These are phyloP conservation scores for Aspergillus quadricinctus DNA, from an alignment of 2,329 filamentous ascomycete species.

Conservation along the genomic window DNA sequence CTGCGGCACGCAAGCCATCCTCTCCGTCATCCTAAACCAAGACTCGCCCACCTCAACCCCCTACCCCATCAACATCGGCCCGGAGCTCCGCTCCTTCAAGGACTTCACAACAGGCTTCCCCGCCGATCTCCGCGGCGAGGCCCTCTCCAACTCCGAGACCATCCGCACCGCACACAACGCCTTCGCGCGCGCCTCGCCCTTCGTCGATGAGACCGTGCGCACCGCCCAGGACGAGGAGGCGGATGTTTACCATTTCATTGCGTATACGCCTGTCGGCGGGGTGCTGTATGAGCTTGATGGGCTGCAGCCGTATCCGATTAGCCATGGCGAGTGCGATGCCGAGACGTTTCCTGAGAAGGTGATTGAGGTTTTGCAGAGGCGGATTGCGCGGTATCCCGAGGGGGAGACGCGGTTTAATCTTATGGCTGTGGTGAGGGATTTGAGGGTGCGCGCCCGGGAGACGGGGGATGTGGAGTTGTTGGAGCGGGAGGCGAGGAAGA, in stretches of 20 bases:
- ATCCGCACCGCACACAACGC: constrained; percentile 83
- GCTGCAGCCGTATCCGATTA: constrained; percentile 86
- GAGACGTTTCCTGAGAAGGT: constrained; percentile 73
- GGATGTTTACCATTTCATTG: constrained; percentile 96
- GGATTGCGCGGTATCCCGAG: constrained; percentile 78
- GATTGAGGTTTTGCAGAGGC: constrained; percentile 78
- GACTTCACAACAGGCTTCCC: constrained; percentile 85
- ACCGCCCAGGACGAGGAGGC: constrained; percentile 65
- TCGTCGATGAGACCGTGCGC: constrained; percentile 82
- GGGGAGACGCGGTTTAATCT: constrained; percentile 95
- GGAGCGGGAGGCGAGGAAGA: constrained; percentile 75
- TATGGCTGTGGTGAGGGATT: constrained; percentile 83
- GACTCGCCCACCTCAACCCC: constrained; percentile 31
- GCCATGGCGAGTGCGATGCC: constrained; percentile 70
- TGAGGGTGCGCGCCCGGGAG: constrained; percentile 70
- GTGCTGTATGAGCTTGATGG: constrained; percentile 92
- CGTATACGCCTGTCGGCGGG: constrained; percentile 77
- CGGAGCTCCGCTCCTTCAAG: constrained; percentile 69
- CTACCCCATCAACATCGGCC: constrained; percentile 63
- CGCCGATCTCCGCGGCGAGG: constrained; percentile 67
- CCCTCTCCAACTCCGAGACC: constrained; percentile 64
- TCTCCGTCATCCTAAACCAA: constrained; percentile 89
- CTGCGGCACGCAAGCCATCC: constrained; percentile 90
- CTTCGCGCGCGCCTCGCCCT: constrained; percentile 83
- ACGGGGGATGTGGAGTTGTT: constrained; percentile 78